Evolutionary conservation across 2,329 filamentous ascomycete genomes (phyloP).

Genomic region (Apiospora hydei): DNA sequence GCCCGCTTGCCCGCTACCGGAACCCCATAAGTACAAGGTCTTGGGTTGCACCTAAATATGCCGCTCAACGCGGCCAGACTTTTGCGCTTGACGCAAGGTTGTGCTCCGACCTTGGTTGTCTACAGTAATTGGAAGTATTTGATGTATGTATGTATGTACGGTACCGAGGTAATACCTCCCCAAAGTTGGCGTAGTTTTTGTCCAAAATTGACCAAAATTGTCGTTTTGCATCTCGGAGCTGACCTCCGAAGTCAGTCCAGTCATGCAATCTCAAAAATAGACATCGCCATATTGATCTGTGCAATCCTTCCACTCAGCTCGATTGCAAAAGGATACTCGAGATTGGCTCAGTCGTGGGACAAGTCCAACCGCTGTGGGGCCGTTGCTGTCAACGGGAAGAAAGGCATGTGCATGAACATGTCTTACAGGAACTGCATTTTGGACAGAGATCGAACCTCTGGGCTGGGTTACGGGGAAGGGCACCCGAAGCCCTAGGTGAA

Average conservation of each 20-base stretch:
- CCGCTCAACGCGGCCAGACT: constrained; percentile 10
- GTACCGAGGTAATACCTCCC: not conserved
- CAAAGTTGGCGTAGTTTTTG: not conserved
- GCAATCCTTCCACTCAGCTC: not conserved
- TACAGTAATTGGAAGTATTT: not conserved
- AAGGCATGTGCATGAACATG: constrained; percentile 13
- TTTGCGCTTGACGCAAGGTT: not conserved
- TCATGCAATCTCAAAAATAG: not conserved
- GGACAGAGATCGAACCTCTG: constrained; percentile 2
- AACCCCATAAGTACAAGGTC: constrained; percentile 15
- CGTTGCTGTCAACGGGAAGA: not conserved
- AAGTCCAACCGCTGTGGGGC: not conserved
- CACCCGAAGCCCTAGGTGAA: not conserved
- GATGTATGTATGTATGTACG: not conserved
- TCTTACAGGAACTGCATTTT: not conserved
- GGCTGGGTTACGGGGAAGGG: constrained; percentile 4
- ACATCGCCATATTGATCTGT: not conserved
- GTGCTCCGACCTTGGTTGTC: constrained; percentile 1
- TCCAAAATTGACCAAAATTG: not conserved
- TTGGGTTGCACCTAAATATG: constrained; percentile 20
- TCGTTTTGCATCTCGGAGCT: not conserved
- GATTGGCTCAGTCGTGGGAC: not conserved
- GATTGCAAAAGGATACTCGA: no score
- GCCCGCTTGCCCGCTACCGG: constrained; percentile 13
- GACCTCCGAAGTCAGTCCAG: not conserved